A percentile compares a stretch with the other conserved stretches of the same genome.
phyloP scores from a whole-genome alignment of 805 yeast genomes.

The Pichia pseudocactophila region DNA sequence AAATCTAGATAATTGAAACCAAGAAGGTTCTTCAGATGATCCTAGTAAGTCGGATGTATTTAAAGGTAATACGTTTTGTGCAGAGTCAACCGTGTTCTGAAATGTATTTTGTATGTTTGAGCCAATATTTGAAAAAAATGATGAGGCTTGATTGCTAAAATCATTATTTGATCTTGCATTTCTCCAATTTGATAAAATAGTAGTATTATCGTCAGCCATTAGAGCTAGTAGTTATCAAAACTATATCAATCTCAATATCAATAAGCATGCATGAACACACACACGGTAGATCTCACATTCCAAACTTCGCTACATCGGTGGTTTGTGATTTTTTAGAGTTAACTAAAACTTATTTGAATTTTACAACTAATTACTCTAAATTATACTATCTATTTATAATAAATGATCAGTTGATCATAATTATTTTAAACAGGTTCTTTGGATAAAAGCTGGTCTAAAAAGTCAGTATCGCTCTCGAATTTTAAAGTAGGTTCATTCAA shows the following conservation, averaged over 20 bases:
- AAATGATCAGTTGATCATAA: too few relatives aligned
- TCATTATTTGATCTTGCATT: conserved; percentile 11
- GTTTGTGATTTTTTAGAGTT: too few relatives aligned
- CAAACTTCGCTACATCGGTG: too few relatives aligned
- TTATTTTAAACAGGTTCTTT: not conserved
- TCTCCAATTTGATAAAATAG: conserved; percentile 25
- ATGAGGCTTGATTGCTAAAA: conserved; percentile 6
- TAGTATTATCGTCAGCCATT: conserved; percentile 14
- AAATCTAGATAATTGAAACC: conserved; percentile 69
- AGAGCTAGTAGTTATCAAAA: too few relatives aligned
- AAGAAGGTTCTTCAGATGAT: conserved; percentile 54
- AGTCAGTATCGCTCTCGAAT: conserved; percentile 8
- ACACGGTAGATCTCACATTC: too few relatives aligned
- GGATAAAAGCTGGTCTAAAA: conserved; percentile 13
- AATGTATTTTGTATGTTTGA: conserved; percentile 12
- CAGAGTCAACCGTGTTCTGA: conserved; percentile 34
- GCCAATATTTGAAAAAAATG: conserved; percentile 11
- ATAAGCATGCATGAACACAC: too few relatives aligned
- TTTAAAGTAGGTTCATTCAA: conserved; percentile 4
- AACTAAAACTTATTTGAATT: too few relatives aligned
- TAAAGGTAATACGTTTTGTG: conserved; percentile 59
- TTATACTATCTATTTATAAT: too few relatives aligned
- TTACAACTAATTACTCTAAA: too few relatives aligned
- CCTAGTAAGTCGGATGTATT: conserved; percentile 41
- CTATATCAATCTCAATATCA: too few relatives aligned